These are phyloP conservation scores for Ciborinia camelliae DNA, from an alignment of 2,329 filamentous ascomycete genomes.

Conservation along the genomic window DNA sequence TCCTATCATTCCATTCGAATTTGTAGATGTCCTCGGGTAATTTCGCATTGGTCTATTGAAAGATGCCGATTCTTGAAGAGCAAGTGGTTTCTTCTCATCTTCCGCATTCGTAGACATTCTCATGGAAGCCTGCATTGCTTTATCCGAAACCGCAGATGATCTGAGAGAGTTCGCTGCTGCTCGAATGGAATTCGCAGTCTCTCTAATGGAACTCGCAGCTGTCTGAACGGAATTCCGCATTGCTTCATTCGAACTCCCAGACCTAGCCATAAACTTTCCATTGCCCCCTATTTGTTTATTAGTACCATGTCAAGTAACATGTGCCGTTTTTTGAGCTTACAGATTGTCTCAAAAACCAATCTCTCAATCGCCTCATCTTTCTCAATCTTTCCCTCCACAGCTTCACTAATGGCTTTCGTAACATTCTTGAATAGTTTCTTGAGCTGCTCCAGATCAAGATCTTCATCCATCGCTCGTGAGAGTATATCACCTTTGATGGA, in stretches of 20 bases:
- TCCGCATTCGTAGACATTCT: neutral
- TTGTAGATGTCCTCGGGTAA: no score
- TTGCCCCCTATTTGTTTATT: neutral
- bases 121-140: neutral
- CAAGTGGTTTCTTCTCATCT: neutral
- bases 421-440: neutral
- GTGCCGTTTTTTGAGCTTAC: neutral
- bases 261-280: neutral
- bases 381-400: neutral
- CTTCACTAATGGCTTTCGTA: neutral
- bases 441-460: neutral
- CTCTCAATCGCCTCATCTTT: neutral
- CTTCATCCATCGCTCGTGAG: neutral
- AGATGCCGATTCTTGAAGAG: neutral
- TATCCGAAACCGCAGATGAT: neutral
- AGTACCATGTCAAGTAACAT: neutral
- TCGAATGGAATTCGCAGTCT: no score
- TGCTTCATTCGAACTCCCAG: neutral
- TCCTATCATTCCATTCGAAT: no score
- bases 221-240: neutral
- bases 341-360: neutral
- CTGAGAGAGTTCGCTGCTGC: neutral
- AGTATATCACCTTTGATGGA: neutral
- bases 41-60: neutral
- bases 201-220: neutral